These are phyloP conservation scores for Rhodamnia argentea DNA, from an alignment of 345 rosid genomes.

Conservation along the genomic window DNA sequence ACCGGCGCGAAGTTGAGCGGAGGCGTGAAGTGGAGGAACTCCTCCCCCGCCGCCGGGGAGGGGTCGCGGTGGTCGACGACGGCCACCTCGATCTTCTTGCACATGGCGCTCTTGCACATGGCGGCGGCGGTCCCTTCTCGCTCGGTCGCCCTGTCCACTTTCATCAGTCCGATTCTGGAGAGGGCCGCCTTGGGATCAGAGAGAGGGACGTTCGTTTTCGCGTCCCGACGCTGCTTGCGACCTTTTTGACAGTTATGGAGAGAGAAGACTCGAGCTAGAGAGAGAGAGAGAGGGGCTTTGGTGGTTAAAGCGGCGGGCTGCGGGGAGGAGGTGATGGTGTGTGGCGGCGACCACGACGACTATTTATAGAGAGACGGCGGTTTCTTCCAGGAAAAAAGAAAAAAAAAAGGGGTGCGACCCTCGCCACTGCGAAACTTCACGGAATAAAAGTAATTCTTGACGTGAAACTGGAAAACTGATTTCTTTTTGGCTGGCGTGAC, in stretches of 20 bases:
- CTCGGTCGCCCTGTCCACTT: neutral
- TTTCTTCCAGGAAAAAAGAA: neutral
- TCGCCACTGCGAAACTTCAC: neutral
- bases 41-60: slow-evolving; percentile 8
- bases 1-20: slow-evolving; percentile 94
- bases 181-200: neutral
- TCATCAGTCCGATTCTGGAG: slow-evolving; percentile 1
- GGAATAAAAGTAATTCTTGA: neutral
- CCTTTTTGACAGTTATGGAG: slow-evolving; percentile 4
- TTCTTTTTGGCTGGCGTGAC: neutral
- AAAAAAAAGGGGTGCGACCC: neutral
- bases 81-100: slow-evolving; percentile 39
- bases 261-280: neutral
- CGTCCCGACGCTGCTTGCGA: neutral
- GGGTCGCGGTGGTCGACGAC: slow-evolving; percentile 35
- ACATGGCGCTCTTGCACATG: slow-evolving; percentile 35
- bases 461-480: neutral
- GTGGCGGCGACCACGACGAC: slow-evolving; percentile 1
- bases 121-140: neutral
- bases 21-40: slow-evolving; percentile 41
- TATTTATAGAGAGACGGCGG: slow-evolving; percentile 3
- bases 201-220: slow-evolving; percentile 4
- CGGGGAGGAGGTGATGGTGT: neutral
- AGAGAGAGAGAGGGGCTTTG: neutral
- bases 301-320: neutral